Evolutionary conservation across 2,329 filamentous ascomycete species (phyloP).

Genomic region (Clarireedia paspali): DNA sequence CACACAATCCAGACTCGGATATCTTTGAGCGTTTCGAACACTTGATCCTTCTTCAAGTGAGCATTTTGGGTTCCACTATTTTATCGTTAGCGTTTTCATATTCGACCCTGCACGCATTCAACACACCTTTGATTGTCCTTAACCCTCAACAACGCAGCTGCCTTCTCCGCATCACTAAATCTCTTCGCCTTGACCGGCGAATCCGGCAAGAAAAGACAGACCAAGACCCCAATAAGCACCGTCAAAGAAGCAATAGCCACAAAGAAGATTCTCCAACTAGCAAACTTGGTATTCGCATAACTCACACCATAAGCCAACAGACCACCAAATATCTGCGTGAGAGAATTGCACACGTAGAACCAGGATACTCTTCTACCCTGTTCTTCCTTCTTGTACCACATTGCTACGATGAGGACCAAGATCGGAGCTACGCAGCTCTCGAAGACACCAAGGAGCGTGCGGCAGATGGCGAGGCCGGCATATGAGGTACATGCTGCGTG

Average conservation of each 20-base stretch:
- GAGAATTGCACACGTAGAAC: not conserved
- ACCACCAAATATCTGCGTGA: conserved; percentile 22
- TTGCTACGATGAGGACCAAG: conserved; percentile 29
- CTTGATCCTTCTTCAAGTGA: conserved; percentile 30
- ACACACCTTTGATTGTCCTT: conserved; percentile 1
- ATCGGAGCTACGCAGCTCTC: conserved; percentile 27
- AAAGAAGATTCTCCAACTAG: conserved; percentile 10
- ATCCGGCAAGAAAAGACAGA: conserved; percentile 40
- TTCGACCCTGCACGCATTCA: no score
- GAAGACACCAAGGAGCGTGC: conserved; percentile 24
- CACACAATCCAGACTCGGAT: conserved; percentile 25
- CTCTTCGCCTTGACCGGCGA: conserved; percentile 35
- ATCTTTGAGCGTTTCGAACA: conserved; percentile 32
- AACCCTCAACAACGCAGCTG: not conserved
- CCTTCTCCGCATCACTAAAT: not conserved
- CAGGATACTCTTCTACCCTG: conserved; percentile 6
- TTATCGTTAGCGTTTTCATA: no score
- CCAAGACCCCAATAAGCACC: conserved; percentile 28
- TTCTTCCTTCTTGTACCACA: conserved; percentile 22
- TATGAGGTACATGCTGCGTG: conserved; percentile 27
- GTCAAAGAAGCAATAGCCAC: conserved; percentile 18
- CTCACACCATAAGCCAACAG: conserved; percentile 26
- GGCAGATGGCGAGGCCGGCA: conserved; percentile 14
- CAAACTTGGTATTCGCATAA: not conserved
- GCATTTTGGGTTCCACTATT: conserved; percentile 22